These are phyloP conservation scores for Marchantia paleacea DNA, from an alignment of 225 moss, liverwort and hornwort genomes.

Conservation along the genomic window DNA sequence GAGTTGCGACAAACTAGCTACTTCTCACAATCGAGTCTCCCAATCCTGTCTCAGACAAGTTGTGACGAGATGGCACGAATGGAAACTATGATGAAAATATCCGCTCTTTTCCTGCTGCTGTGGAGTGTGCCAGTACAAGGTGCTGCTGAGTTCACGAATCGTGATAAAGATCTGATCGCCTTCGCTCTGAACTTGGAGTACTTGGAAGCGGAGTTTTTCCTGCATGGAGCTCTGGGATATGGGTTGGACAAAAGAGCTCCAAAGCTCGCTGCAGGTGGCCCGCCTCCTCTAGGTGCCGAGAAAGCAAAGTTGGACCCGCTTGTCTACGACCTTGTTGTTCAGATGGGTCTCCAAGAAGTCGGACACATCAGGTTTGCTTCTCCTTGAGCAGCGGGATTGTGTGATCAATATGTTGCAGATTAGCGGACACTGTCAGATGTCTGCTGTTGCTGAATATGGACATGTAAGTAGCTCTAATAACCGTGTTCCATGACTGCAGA, in stretches of 20 bases:
- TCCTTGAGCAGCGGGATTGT: background rate
- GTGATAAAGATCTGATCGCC: constrained; percentile 30
- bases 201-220: constrained; percentile 71
- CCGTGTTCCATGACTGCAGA: constrained; percentile 30
- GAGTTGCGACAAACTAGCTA: too few relatives aligned
- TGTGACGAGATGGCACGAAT: constrained; percentile 3
- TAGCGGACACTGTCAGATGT: background rate
- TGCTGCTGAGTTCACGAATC: background rate
- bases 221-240: constrained; percentile 42
- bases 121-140: background rate
- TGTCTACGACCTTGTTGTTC: constrained; percentile 34
- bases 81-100: background rate
- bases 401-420: background rate
- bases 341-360: constrained; percentile 73
- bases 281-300: constrained; percentile 53
- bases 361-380: constrained; percentile 57
- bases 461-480: background rate
- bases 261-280: constrained; percentile 53
- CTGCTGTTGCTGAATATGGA: background rate
- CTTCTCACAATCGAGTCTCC: too few relatives aligned
- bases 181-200: constrained; percentile 80
- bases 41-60: constrained; percentile 50
- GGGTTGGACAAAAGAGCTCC: constrained; percentile 53
- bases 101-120: background rate
- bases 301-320: constrained; percentile 52